Evolutionary conservation across 164 flowering plant species (phyloP), one percentile per base, ranked within the genome.

Genomic region (Aristolochia californica): DNA sequence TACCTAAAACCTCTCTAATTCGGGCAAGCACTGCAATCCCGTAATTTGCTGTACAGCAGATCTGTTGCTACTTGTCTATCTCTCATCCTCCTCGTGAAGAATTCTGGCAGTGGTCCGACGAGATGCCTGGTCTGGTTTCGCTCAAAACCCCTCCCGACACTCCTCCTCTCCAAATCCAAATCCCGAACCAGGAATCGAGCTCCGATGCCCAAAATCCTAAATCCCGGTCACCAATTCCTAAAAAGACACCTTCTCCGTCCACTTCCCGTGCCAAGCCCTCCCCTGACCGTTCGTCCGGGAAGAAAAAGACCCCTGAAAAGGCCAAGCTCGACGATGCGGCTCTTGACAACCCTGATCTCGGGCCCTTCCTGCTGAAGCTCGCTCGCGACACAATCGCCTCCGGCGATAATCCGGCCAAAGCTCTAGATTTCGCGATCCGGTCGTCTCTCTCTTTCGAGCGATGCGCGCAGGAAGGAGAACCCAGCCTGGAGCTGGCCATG

Each of bases 331-430:
- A 83, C 22, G 95, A 88, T 34, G 55, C 94, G 5, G 75, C 94
- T 1, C 79, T 94, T 16, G 97, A 90, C 72, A 93, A 93, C 65
- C 97, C 99, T 11, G 99, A 93, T 85, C 96, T 89, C 45, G 99
- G 97, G 0, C 99, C 99, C 16, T 93, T 93, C 55, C 76, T 93
- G 2, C 76, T 94, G 15, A 90, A 94, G 74, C 79, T 85, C 28
- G 95, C 97, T 0, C 77, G 99, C 2, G 96, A 94, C 65, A 77
- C 96, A 17, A 88, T 90, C 40, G 91, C 91, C 11, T 81, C 86
- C n/a, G 98, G 98, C 4, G 99, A 93, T 4, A 91, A 87, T 18
- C 88, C 96, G 16, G 66, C 24, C 65, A 85, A 83, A 72, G 99
- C 99, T 4, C 58, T 93, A 61, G 97, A 93, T 21, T 93, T 74